Conservation (phyloP, 192 early-diverging fungal species). For the Geranomyces variabilis region DNA sequence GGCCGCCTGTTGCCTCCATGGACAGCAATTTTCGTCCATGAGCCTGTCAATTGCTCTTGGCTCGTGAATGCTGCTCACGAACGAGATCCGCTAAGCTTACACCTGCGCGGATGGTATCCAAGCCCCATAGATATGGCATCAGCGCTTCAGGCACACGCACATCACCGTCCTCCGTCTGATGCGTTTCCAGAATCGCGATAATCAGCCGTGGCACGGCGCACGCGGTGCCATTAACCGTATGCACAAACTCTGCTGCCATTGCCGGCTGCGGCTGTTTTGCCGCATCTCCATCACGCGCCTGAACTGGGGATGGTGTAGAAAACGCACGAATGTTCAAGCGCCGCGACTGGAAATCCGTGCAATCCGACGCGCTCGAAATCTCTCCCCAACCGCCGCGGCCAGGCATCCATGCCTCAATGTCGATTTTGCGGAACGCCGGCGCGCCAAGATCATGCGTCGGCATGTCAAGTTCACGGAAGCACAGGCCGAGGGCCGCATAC, state of each 20-base stretch:
- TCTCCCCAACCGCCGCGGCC: slow-evolving; percentile 81
- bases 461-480: slow-evolving; percentile 86
- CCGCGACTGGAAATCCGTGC: slow-evolving; percentile 92
- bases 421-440: slow-evolving; percentile 86
- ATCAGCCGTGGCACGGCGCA: slow-evolving; percentile 86
- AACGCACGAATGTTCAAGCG: slow-evolving; percentile 76
- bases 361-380: slow-evolving; percentile 89
- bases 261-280: neutral
- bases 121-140: slow-evolving; percentile 58
- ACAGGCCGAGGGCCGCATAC: slow-evolving; percentile 78
- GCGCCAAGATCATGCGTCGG: slow-evolving; percentile 91
- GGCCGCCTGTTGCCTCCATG: too few relatives aligned
- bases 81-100: slow-evolving; percentile 3
- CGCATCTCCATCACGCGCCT: too few relatives aligned
- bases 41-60: too few relatives aligned
- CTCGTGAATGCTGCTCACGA: too few relatives aligned
- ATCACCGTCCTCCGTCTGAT: slow-evolving; percentile 72
- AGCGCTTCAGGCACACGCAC: slow-evolving; percentile 72
- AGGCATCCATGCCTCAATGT: slow-evolving; percentile 98
- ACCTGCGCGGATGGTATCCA: slow-evolving; percentile 17
- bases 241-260: slow-evolving; percentile 70
- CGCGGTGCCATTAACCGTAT: slow-evolving; percentile 93
- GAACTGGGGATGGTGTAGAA: slow-evolving; percentile 23
- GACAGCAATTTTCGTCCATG: too few relatives aligned
- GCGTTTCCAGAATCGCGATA: slow-evolving; percentile 84